Percentiles rank a stretch among this genome's conserved stretches.
phyloP scores from a whole-genome alignment of 2,329 filamentous ascomycete genomes.

The Dactylonectria macrodidyma region DNA sequence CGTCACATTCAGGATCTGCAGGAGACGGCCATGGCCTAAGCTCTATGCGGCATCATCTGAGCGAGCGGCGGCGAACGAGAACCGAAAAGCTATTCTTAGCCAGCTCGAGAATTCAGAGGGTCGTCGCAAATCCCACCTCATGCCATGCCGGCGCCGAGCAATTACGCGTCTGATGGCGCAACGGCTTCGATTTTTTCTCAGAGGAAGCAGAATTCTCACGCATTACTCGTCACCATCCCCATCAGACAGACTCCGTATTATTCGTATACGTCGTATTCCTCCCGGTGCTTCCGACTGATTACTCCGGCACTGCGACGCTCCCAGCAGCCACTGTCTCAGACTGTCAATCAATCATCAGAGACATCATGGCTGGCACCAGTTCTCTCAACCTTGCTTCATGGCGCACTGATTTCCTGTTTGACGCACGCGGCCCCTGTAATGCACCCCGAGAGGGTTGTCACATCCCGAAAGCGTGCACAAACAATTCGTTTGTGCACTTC shows the following conservation, averaged over 20 bases:
- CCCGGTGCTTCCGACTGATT: slow-evolving; percentile 20
- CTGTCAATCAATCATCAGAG: background rate
- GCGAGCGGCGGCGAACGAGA: slow-evolving; percentile 23
- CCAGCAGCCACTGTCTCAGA: background rate
- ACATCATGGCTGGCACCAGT: background rate
- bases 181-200: slow-evolving; percentile 1
- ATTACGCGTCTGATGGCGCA: slow-evolving; percentile 10
- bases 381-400: background rate
- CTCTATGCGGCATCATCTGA: slow-evolving; percentile 23
- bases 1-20: slow-evolving; percentile 4
- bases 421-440: background rate
- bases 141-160: background rate
- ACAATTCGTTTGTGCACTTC: background rate
- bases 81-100: slow-evolving; percentile 32
- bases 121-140: background rate
- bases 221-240: slow-evolving; percentile 18
- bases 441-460: background rate
- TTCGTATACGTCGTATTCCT: slow-evolving; percentile 22
- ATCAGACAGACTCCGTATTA: slow-evolving; percentile 8
- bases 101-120: background rate
- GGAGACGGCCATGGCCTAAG: background rate
- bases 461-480: background rate
- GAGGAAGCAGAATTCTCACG: background rate
- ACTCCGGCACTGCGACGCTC: background rate
- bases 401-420: background rate